Evolutionary conservation across 2,329 filamentous ascomycete species (phyloP), one percentile per base, ranked within the genome.

Genomic region (Metarhizium sp.): DNA sequence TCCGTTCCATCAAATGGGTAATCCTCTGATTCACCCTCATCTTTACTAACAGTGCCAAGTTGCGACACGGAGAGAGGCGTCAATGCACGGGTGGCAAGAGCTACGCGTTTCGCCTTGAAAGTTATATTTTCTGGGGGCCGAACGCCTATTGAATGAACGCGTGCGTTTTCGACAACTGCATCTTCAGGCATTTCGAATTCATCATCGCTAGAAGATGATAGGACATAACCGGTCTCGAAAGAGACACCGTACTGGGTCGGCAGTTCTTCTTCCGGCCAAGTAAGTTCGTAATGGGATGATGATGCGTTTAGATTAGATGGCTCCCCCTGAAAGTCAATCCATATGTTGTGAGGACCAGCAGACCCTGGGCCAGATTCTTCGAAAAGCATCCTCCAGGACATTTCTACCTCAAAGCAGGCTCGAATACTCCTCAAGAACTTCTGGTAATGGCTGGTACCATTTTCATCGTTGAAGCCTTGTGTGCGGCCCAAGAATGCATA

Each of bases 361-460:
- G 54, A 50, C 58, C 63, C 6, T 58, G 58, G 2, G 55, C 56
- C 3, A 54, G 56, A 8, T 62, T 60, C 8, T 58, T 59, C 14
- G 62, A 55, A 48, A 70, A 70, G 3, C 57, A 61, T 13, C 64
- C 56, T 1, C 62, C 66, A 66, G 29, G 74, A 74, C 52, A 73
- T 64, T 60, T 83, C 80, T 71, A 78, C 76, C 18, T 67, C 67
- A 36, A 71, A 66, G 51, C 75, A 77, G 8, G 69, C 69, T 34
- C 72, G 68, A 43, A 78, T 16, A n/a, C 58, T 62, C 43, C 59
- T 56, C 29, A 59, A 40, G 34, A 71, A 68, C 5, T 54, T 56
- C 20, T 59, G 54, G 49, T 66, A 54, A 8, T 54, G 54, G 34
- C 52, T 56, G n/a, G 56, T 46, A 8, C 49, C 47, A 6, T 38